Percentiles rank a stretch among this genome's conserved stretches.
These are phyloP conservation scores for Mycena amicta DNA, from an alignment of 768 basidiomycete species.

Conservation along the genomic window DNA sequence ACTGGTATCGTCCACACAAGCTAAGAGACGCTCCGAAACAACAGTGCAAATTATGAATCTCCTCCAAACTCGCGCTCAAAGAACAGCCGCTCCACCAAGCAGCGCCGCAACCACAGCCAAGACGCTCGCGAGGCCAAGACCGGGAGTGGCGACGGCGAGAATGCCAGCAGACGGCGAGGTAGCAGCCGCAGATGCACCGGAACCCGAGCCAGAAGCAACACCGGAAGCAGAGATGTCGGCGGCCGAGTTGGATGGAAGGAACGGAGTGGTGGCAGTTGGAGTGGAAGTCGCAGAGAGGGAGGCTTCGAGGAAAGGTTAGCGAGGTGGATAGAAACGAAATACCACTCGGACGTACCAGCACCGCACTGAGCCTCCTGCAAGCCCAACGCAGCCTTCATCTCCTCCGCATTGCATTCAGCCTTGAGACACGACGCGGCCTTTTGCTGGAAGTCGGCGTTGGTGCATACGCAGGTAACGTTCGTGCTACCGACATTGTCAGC, in stretches of 20 bases:
- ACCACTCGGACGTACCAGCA: conserved; percentile 1
- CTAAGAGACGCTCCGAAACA: too few relatives aligned
- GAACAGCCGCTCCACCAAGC: neutral
- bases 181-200: neutral
- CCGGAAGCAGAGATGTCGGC: conserved; percentile 6
- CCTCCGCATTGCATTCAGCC: conserved; percentile 8
- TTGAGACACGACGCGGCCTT: conserved; percentile 2
- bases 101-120: neutral
- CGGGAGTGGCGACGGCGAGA: neutral
- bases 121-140: neutral
- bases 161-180: neutral
- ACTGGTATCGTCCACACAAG: too few relatives aligned
- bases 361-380: conserved; percentile 1
- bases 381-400: neutral
- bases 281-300: conserved; percentile 1
- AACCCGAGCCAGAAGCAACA: neutral
- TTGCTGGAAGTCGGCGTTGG: conserved; percentile 9
- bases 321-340: neutral
- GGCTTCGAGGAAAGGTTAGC: neutral
- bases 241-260: conserved; percentile 14
- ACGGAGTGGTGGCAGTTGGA: conserved; percentile 12
- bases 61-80: too few relatives aligned
- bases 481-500: neutral
- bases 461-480: conserved; percentile 15
- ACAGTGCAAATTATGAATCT: too few relatives aligned